These are phyloP conservation scores for Artomyces pyxidatus DNA, from an alignment of 768 basidiomycete genomes.

Conservation along the genomic window DNA sequence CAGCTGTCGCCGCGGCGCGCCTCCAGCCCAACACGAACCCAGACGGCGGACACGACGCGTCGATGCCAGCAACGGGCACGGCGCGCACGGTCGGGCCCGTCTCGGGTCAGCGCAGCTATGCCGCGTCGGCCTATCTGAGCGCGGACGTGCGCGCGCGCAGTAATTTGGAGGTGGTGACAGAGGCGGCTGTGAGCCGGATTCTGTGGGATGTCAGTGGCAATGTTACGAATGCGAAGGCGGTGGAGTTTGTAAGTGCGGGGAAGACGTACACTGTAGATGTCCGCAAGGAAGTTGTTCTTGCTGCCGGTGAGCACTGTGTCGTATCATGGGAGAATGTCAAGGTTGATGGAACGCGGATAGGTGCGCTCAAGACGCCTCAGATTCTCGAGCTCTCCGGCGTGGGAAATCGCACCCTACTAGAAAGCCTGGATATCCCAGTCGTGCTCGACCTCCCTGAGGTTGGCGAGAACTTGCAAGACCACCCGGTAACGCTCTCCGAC, in stretches of 20 bases:
- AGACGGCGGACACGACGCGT: constrained; percentile 11
- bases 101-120: constrained; percentile 10
- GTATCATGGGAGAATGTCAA: background rate
- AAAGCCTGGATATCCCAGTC: constrained; percentile 10
- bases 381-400: constrained; percentile 14
- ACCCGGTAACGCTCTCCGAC: constrained; percentile 14
- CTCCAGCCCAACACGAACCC: constrained; percentile 9
- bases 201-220: constrained; percentile 2
- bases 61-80: constrained; percentile 12
- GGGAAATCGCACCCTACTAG: constrained; percentile 9
- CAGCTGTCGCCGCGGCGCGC: constrained; percentile 4
- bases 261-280: constrained; percentile 7
- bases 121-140: constrained; percentile 12
- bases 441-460: constrained; percentile 14
- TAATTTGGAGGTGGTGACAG: constrained; percentile 9
- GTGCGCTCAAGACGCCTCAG: constrained; percentile 15
- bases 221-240: constrained; percentile 2
- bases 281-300: constrained; percentile 9
- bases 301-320: constrained; percentile 5
- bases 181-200: constrained; percentile 7
- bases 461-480: constrained; percentile 15
- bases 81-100: constrained; percentile 10
- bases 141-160: constrained; percentile 1
- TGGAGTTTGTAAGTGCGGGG: constrained; percentile 9
- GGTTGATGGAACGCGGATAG: background rate